Conservation (phyloP, 1,139 yeast genomes). For the Debaryomyces subglobosus region DNA sequence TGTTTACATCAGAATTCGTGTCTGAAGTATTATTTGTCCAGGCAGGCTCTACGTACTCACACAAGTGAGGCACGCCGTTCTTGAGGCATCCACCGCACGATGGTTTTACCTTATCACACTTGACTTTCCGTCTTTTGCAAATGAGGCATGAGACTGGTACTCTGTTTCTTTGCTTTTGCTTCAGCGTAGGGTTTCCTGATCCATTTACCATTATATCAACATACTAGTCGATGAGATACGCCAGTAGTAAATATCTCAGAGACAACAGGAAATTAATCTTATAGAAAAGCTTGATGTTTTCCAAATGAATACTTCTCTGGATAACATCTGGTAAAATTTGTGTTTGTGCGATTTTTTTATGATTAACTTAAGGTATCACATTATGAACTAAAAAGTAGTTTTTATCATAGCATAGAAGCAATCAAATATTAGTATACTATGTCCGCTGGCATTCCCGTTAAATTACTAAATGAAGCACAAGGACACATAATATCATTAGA, state of each 20-base stretch:
- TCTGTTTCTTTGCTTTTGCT: conserved; percentile 33
- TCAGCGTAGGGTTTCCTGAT: conserved; percentile 6
- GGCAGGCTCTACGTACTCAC: conserved; percentile 46
- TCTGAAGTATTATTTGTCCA: conserved; percentile 29
- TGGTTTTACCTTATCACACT: conserved; percentile 48
- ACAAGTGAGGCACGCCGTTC: conserved; percentile 46
- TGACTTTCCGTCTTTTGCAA: conserved; percentile 49
- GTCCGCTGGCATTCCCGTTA: conserved; percentile 80
- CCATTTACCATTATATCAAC: conserved; percentile 2
- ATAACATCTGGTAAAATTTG: not conserved
- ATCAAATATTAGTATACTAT: conserved; percentile 19
- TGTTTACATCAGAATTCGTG: not conserved
- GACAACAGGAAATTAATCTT: not conserved
- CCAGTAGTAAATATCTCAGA: not conserved
- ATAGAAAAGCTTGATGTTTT: not conserved
- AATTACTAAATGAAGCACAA: conserved; percentile 84
- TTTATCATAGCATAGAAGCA: not conserved
- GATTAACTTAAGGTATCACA: not conserved
- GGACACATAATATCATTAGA: conserved; percentile 89
- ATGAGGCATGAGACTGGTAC: conserved; percentile 48
- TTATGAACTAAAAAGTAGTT: not conserved
- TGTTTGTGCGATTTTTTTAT: conserved; percentile 6
- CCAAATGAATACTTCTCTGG: not conserved
- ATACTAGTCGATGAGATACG: not conserved
- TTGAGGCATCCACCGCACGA: conserved; percentile 48